Base-by-base conservation (phyloP, 495 filamentous ascomycete species). In the Emericellopsis terricola region DNA sequence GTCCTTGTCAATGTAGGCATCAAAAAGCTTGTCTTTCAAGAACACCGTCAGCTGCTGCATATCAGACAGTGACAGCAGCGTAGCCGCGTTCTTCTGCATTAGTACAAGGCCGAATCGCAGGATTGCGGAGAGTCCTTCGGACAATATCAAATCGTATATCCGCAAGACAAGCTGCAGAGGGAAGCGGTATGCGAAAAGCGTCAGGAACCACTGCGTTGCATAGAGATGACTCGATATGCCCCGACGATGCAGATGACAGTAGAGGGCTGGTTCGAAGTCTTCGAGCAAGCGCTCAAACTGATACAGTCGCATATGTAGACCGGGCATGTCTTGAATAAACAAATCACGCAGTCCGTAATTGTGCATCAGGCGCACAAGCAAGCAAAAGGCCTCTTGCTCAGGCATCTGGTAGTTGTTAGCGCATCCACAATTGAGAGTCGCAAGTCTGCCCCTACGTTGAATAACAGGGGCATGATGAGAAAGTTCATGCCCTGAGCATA, bases 401-500 rank as follows among this genome's bases (percentile, higher is more conserved):
- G 86, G 81, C 86, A 94, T 94, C 81, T 87, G 40, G 3, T 40
- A 36, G 30, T n/a, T n/a, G n/a, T n/a, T n/a, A n/a, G n/a, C n/a
- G n/a, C n/a, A n/a, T n/a, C n/a, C n/a, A n/a, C n/a, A n/a, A n/a
- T n/a, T n/a, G n/a, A n/a, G n/a, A n/a, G n/a, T n/a, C n/a, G n/a
- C n/a, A n/a, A n/a, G n/a, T n/a, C n/a, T n/a, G n/a, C n/a, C 53
- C 76, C 68, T 59, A 83, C 81, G 49, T 94, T 96, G 54, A 99
- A 93, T 4, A 99, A 65, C 19, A 99, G 53, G n/a, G 91, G 89
- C 79, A 94, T 96, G 13, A 78, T 79, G 34, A 99, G 73, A 48
- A 99, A 99, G 41, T 94, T 99, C 80, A 99, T 96, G 39, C 89
- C 89, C 50, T 99, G 89, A 4, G 89, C 89, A 57, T 99, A 99